A percentile compares a stretch with the other conserved stretches of the same genome.
These are phyloP conservation scores for Apophysomyces trapeziformis DNA, from an alignment of 371 early-diverging fungal genomes.

Conservation along the genomic window DNA sequence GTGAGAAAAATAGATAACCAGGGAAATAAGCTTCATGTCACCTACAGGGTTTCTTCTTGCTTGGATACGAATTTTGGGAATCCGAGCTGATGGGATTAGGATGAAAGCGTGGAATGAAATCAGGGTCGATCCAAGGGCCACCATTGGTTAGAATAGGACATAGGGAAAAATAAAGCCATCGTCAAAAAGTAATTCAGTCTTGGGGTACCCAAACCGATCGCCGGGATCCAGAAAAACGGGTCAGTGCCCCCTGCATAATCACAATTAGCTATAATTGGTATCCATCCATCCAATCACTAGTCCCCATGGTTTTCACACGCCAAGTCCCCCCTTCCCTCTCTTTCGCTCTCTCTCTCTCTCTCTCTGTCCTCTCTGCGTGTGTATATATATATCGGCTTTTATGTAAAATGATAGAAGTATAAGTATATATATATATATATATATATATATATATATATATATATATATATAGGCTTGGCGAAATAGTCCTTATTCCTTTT, in stretches of 20 bases:
- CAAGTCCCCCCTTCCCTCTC: not conserved
- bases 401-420: too few relatives aligned
- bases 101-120: conserved; percentile 9
- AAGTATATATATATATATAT: too few relatives aligned
- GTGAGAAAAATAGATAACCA: conserved; percentile 11
- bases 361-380: not conserved
- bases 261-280: conserved; percentile 8
- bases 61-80: conserved; percentile 10
- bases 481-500: not conserved
- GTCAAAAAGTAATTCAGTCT: conserved; percentile 7
- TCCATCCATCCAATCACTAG: not conserved
- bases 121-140: conserved; percentile 12
- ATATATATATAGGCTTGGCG: too few relatives aligned
- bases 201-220: conserved; percentile 12
- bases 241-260: conserved; percentile 12
- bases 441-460: too few relatives aligned
- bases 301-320: conserved; percentile 5
- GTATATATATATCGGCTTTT: not conserved
- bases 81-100: conserved; percentile 1
- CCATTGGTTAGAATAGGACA: not conserved
- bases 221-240: conserved; percentile 10
- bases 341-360: not conserved
- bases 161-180: not conserved
- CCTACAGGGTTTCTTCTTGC: conserved; percentile 10
- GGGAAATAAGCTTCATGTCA: conserved; percentile 10